Percentiles rank a stretch among this genome's conserved stretches.
Conservation (phyloP, 441 rosid genomes). For the Populus hybrid region DNA sequence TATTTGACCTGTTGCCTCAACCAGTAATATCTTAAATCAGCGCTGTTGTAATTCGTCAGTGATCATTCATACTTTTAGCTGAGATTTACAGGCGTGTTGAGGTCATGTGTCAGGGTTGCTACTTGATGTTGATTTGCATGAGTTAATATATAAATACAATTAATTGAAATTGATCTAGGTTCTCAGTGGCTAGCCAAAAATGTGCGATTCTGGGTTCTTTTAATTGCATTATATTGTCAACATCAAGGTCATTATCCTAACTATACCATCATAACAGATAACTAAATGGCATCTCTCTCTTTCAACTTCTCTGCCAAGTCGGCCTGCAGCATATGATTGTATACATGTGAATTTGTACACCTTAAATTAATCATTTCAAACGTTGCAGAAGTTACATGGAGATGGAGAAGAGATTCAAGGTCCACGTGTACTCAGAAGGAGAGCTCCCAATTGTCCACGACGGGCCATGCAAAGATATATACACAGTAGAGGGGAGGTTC, state of each 20-base stretch:
- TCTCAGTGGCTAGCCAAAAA: neutral
- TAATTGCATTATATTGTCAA: neutral
- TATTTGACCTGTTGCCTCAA: neutral
- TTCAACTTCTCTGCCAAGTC: too few relatives aligned
- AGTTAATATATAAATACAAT: too few relatives aligned
- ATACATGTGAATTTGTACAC: neutral
- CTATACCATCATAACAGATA: too few relatives aligned
- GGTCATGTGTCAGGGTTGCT: neutral
- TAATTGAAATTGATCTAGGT: neutral
- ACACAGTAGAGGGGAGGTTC: conserved; percentile 86
- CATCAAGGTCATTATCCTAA: neutral
- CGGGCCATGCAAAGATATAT: conserved; percentile 88
- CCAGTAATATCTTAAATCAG: neutral
- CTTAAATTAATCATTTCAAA: neutral
- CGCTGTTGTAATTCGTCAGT: neutral
- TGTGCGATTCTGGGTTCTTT: neutral
- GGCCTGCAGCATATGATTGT: neutral
- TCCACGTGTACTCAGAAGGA: conserved; percentile 91
- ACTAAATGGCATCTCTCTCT: neutral
- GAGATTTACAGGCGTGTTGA: neutral
- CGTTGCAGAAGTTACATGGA: conserved; percentile 67
- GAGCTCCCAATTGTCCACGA: conserved; percentile 72
- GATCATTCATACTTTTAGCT: neutral
- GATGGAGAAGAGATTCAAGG: conserved; percentile 89
- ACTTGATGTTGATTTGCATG: neutral